A percentile compares a stretch with the other conserved stretches of the same genome.
Evolutionary conservation across 2,329 filamentous ascomycete genomes (phyloP).

Genomic region (Elsinoe necatrix): DNA sequence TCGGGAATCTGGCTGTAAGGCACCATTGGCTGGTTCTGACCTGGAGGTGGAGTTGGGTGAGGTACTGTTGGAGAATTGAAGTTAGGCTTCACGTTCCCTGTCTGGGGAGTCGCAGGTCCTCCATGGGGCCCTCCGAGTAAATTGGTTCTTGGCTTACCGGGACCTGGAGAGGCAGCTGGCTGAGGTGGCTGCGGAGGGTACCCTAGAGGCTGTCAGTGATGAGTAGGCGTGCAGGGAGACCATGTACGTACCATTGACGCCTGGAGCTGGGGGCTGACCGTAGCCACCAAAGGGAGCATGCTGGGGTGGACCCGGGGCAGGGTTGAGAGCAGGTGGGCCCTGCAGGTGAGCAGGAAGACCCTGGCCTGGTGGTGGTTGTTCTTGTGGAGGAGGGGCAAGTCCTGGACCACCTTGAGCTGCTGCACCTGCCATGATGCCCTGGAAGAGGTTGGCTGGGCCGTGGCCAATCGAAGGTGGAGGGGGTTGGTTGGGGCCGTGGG

Average conservation of each 20-base stretch:
- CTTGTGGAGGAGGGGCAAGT: slow-evolving; percentile 59
- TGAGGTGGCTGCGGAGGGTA: slow-evolving; percentile 78
- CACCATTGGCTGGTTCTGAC: slow-evolving; percentile 27
- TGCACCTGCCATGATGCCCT: slow-evolving; percentile 88
- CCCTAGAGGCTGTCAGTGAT: slow-evolving; percentile 37
- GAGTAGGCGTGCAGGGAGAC: slow-evolving; percentile 13
- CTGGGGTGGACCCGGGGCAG: slow-evolving; percentile 50
- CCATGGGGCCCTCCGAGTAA: slow-evolving; percentile 43
- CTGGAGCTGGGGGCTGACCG: slow-evolving; percentile 49
- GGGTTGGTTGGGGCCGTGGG: slow-evolving; percentile 72
- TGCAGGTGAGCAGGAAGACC: slow-evolving; percentile 57
- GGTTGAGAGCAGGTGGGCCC: slow-evolving; percentile 59
- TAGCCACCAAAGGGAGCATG: slow-evolving; percentile 64
- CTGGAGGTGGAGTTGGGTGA: slow-evolving; percentile 63
- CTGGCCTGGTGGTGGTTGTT: slow-evolving; percentile 48
- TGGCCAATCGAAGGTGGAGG: slow-evolving; percentile 79
- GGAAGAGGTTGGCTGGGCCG: slow-evolving; percentile 82
- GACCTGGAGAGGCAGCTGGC: slow-evolving; percentile 78
- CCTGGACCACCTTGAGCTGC: slow-evolving; percentile 75
- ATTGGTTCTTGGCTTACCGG: slow-evolving; percentile 59
- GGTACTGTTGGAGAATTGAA: slow-evolving; percentile 82
- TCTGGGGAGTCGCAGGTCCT: slow-evolving; percentile 80
- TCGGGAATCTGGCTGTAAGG: slow-evolving; percentile 22
- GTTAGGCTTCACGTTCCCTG: slow-evolving; percentile 80
- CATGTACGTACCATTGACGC: slow-evolving; percentile 50